phyloP scores from a whole-genome alignment of 441 rosid species.

The Eutrema salsugineum region DNA sequence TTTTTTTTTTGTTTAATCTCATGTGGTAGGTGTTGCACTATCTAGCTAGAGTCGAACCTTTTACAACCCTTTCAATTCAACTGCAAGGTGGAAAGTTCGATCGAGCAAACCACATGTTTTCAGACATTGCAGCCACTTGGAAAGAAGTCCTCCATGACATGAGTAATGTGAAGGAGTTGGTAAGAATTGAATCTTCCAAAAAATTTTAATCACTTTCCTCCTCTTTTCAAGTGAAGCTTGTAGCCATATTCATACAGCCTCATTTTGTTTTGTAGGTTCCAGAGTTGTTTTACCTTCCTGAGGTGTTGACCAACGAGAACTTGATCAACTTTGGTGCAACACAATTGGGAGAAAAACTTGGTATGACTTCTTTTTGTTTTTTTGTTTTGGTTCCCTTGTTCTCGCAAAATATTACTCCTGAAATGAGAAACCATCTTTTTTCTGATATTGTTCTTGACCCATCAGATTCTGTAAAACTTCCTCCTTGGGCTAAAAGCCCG shows the following conservation, averaged over 20 bases:
- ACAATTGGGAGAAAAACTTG: slow-evolving; percentile 76
- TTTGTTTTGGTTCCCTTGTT: background rate
- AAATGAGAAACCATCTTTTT: background rate
- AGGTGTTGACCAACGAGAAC: slow-evolving; percentile 76
- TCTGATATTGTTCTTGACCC: slow-evolving; percentile 25
- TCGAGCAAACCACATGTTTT: slow-evolving; percentile 86
- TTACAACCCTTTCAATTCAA: slow-evolving; percentile 82
- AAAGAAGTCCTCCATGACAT: slow-evolving; percentile 86
- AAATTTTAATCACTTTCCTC: background rate
- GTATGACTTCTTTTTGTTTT: slow-evolving; percentile 55
- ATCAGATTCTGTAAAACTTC: slow-evolving; percentile 79
- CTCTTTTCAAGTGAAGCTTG: slow-evolving; percentile 9
- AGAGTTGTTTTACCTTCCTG: slow-evolving; percentile 94
- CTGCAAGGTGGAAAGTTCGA: slow-evolving; percentile 95
- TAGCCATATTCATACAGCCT: slow-evolving; percentile 5
- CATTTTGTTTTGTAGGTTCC: slow-evolving; percentile 60
- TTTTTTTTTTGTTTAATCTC: too few species aligned
- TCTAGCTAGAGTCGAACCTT: slow-evolving; percentile 91
- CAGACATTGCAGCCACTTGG: slow-evolving; percentile 83
- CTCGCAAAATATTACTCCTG: background rate
- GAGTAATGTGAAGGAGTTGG: slow-evolving; percentile 97
- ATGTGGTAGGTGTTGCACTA: slow-evolving; percentile 74
- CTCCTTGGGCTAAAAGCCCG: slow-evolving; percentile 88
- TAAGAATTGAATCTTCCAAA: slow-evolving; percentile 29
- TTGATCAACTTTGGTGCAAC: slow-evolving; percentile 76